Conservation (phyloP, 495 filamentous ascomycete species). For the Elasticomyces elasticus region DNA sequence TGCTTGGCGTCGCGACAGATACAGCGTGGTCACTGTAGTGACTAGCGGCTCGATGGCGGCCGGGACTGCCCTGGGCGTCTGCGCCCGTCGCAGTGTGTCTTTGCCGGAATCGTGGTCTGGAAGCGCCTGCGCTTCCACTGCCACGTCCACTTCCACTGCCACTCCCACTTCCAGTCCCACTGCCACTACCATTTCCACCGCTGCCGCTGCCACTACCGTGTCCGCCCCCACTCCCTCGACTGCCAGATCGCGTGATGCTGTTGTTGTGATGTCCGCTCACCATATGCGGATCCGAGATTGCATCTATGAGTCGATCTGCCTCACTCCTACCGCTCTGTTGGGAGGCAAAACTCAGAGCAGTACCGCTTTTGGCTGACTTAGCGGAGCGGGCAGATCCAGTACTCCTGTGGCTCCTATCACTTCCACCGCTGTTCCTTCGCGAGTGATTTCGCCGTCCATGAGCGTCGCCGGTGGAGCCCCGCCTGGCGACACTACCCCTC, state of each 20-base stretch:
- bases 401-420: conserved; percentile 35
- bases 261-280: conserved; percentile 30
- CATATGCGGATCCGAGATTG: conserved; percentile 54
- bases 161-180: too few relatives aligned
- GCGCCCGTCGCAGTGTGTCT: conserved; percentile 4
- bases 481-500: conserved; percentile 22
- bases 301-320: conserved; percentile 64
- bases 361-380: conserved; percentile 45
- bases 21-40: background rate
- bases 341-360: conserved; percentile 26
- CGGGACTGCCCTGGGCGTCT: conserved; percentile 1
- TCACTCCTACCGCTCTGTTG: conserved; percentile 50
- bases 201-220: too few relatives aligned
- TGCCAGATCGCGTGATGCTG: background rate
- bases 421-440: conserved; percentile 33
- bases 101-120: conserved; percentile 13
- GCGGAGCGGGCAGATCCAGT: conserved; percentile 44
- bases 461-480: background rate
- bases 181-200: too few relatives aligned
- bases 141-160: too few relatives aligned
- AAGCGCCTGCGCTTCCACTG: background rate
- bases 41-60: background rate
- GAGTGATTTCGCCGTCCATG: background rate
- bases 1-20: background rate
- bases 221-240: conserved; percentile 4